These are phyloP conservation scores for Prunus fruticosa DNA, from an alignment of 306 rosid genomes.

Conservation along the genomic window DNA sequence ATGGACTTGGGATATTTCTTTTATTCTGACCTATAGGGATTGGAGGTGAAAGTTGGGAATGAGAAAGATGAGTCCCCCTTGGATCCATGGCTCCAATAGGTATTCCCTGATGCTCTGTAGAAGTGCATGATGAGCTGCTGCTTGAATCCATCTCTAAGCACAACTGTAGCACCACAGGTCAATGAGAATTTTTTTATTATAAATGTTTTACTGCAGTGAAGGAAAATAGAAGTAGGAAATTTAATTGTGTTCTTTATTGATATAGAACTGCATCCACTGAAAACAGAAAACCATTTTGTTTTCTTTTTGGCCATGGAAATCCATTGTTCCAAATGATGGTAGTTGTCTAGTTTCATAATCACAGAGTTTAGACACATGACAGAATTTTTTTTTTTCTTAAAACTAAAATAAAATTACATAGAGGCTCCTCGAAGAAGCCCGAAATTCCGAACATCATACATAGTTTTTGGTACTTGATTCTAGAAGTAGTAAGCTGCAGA, in stretches of 20 bases:
- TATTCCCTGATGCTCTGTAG: conserved; percentile 51
- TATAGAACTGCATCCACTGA: background rate
- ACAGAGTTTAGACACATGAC: too few species aligned
- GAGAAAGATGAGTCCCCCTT: conserved; percentile 44
- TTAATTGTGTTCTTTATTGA: background rate
- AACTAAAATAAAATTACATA: too few species aligned
- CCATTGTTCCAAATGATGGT: too few species aligned
- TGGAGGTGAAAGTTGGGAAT: conserved; percentile 51
- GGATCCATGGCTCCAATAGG: conserved; percentile 47
- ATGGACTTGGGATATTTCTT: conserved; percentile 26
- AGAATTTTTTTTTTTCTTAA: too few species aligned
- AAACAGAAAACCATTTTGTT: background rate
- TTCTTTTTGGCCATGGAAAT: too few species aligned
- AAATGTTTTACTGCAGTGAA: background rate
- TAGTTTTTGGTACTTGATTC: too few species aligned
- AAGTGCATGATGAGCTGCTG: conserved; percentile 47
- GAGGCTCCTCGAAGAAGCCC: too few species aligned
- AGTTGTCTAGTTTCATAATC: too few species aligned
- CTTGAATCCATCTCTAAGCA: conserved; percentile 56
- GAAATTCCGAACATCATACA: too few species aligned
- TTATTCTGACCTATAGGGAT: conserved; percentile 23
- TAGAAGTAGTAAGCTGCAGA: background rate
- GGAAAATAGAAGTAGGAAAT: background rate
- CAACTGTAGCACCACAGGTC: conserved; percentile 40
- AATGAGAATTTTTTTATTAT: background rate